phyloP scores from a whole-genome alignment of 2,329 filamentous ascomycete genomes.

The Phaeophleospora eucalypticola region DNA sequence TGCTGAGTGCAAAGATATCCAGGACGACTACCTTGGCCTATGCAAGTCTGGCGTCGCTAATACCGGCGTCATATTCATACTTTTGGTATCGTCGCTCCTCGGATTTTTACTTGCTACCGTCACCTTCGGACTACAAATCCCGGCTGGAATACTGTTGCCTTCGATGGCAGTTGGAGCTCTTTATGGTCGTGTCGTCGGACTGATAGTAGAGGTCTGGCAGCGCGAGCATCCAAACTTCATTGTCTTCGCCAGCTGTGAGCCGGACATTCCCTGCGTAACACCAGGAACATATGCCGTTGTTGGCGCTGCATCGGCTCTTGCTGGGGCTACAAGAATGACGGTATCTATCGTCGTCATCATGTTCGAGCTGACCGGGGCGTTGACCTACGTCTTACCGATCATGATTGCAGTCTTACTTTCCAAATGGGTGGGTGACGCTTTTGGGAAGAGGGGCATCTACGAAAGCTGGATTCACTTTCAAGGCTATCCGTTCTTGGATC shows the following conservation, averaged over 20 bases:
- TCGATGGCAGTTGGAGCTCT: slow-evolving; percentile 95
- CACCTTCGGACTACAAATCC: slow-evolving; percentile 91
- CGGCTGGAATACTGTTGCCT: slow-evolving; percentile 90
- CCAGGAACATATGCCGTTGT: slow-evolving; percentile 96
- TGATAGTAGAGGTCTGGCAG: slow-evolving; percentile 86
- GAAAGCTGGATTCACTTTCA: slow-evolving; percentile 97
- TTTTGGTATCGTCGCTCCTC: slow-evolving; percentile 75
- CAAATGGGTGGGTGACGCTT: slow-evolving; percentile 97
- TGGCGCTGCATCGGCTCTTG: slow-evolving; percentile 88
- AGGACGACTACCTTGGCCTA: slow-evolving; percentile 82
- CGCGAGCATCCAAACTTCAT: slow-evolving; percentile 71
- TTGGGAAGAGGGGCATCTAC: slow-evolving; percentile 90
- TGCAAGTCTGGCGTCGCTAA: slow-evolving; percentile 84
- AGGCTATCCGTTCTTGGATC: slow-evolving; percentile 92
- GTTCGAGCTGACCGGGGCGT: slow-evolving; percentile 94
- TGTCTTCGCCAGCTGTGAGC: slow-evolving; percentile 72
- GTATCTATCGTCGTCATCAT: slow-evolving; percentile 99
- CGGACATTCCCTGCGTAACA: slow-evolving; percentile 82
- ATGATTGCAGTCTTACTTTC: slow-evolving; percentile 98
- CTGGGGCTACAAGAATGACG: slow-evolving; percentile 91
- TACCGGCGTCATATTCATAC: slow-evolving; percentile 73
- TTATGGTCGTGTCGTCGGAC: slow-evolving; percentile 81
- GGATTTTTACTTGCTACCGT: slow-evolving; percentile 81
- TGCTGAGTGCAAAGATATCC: slow-evolving; percentile 76
- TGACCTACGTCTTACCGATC: slow-evolving; percentile 95